These are phyloP conservation scores for Xenosphaeropsis pyriputrescens DNA, from an alignment of 2,329 filamentous ascomycete genomes.

Conservation along the genomic window DNA sequence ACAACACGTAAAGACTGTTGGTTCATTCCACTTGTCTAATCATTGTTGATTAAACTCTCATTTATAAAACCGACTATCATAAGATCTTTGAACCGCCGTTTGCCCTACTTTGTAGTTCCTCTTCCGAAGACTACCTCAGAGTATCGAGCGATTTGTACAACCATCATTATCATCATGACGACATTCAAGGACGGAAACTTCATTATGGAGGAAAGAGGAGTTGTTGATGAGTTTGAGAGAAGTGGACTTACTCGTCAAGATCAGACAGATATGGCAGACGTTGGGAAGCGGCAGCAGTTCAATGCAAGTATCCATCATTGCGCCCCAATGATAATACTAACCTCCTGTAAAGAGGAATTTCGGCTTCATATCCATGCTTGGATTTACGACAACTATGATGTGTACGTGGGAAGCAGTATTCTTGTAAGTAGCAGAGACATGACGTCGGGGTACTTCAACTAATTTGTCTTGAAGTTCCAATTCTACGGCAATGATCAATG, in stretches of 20 bases:
- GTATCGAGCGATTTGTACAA: no score
- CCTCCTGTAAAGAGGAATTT: not conserved
- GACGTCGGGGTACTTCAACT: not conserved
- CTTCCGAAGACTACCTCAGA: no score
- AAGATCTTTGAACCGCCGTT: no score
- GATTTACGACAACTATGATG: constrained; percentile 1
- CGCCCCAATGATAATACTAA: not conserved
- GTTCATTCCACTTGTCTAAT: no score
- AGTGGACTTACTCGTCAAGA: not conserved
- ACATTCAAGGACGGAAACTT: not conserved
- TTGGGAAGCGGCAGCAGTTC: constrained; percentile 1
- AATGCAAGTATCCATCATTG: not conserved
- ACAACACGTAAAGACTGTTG: no score
- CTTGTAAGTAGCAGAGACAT: not conserved
- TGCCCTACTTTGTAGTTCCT: no score
- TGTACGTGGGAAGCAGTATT: constrained; percentile 1
- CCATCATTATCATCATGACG: not conserved
- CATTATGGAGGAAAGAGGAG: not conserved
- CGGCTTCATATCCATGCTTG: constrained; percentile 1
- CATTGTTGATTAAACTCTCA: no score
- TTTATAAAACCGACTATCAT: no score
- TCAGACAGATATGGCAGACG: not conserved
- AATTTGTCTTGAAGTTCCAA: not conserved
- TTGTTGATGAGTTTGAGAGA: no score
- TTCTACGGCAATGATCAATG: constrained; percentile 24